These are phyloP conservation scores for Biscogniauxia marginata DNA, from an alignment of 2,329 filamentous ascomycete species.

Conservation along the genomic window DNA sequence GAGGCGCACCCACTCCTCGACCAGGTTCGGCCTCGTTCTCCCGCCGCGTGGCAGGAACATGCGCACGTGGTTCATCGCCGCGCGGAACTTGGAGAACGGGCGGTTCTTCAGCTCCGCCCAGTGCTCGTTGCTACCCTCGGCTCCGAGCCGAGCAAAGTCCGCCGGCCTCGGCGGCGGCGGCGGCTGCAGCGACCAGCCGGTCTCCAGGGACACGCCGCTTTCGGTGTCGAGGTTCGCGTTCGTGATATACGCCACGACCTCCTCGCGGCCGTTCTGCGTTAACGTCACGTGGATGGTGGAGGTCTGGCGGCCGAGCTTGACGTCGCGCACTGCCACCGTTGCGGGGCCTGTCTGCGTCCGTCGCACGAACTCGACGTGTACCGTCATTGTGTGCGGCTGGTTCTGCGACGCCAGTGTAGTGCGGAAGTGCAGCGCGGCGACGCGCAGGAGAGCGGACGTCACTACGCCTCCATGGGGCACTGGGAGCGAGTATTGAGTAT, in stretches of 20 bases:
- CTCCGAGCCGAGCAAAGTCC: conserved; percentile 22
- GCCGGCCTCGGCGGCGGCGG: conserved; percentile 24
- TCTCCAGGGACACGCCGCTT: conserved; percentile 49
- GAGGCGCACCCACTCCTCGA: conserved; percentile 32
- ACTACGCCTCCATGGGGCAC: conserved; percentile 73
- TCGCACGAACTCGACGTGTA: conserved; percentile 33
- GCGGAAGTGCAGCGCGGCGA: conserved; percentile 36
- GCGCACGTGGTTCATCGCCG: conserved; percentile 21
- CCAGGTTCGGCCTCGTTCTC: conserved; percentile 19
- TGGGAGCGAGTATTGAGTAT: conserved; percentile 35
- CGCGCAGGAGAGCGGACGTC: conserved; percentile 59
- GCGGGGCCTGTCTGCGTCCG: conserved; percentile 31
- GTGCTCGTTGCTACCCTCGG: conserved; percentile 26
- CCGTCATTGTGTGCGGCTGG: conserved; percentile 31
- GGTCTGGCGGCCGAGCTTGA: conserved; percentile 35
- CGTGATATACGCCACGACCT: conserved; percentile 64
- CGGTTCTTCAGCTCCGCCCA: conserved; percentile 22
- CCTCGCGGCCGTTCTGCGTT: conserved; percentile 47
- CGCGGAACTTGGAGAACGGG: conserved; percentile 26
- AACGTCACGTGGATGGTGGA: conserved; percentile 34
- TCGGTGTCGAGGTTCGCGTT: conserved; percentile 61
- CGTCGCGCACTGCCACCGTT: conserved; percentile 26
- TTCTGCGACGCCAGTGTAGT: conserved; percentile 30
- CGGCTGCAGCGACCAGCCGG: conserved; percentile 49
- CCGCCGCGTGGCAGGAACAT: conserved; percentile 26